Evolutionary conservation across 306 rosid species (phyloP).

Genomic region (cucumber (Cucumis sativus)): DNA sequence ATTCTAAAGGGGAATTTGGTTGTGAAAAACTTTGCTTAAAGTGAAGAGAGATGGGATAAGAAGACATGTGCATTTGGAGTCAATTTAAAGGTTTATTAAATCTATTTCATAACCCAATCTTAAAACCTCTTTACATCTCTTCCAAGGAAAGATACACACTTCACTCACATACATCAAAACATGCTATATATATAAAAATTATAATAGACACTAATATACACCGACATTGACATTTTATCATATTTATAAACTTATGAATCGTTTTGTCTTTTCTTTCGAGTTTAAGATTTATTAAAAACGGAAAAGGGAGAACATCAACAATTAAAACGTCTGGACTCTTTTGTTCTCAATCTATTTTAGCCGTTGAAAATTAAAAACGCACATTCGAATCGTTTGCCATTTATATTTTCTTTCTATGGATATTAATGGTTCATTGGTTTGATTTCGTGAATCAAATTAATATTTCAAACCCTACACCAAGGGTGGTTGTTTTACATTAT

Average conservation of each 20-base stretch:
- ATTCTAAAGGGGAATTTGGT: constrained; percentile 1
- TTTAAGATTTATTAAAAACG: too few relatives aligned
- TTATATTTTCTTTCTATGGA: neutral
- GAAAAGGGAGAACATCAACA: too few relatives aligned
- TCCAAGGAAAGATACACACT: neutral
- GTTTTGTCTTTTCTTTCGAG: too few relatives aligned
- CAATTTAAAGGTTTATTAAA: neutral
- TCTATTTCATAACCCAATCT: neutral
- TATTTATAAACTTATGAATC: too few relatives aligned
- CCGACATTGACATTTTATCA: too few relatives aligned
- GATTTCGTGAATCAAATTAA: neutral
- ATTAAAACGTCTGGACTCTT: too few relatives aligned
- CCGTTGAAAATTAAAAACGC: neutral
- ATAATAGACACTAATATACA: too few relatives aligned
- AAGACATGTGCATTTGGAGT: neutral
- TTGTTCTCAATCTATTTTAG: neutral
- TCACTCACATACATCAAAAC: neutral
- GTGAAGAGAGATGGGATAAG: neutral
- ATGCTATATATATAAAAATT: neutral
- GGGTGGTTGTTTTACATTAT: neutral
- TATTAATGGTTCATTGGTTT: neutral
- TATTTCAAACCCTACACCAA: neutral
- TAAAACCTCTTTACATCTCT: neutral
- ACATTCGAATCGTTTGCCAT: neutral
- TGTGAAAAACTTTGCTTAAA: constrained; percentile 4